A percentile compares a stretch with the other conserved stretches of the same genome.
These are phyloP conservation scores for Stramenopiles sp. DNA, from an alignment of 352 stramenopile genomes.

Conservation along the genomic window DNA sequence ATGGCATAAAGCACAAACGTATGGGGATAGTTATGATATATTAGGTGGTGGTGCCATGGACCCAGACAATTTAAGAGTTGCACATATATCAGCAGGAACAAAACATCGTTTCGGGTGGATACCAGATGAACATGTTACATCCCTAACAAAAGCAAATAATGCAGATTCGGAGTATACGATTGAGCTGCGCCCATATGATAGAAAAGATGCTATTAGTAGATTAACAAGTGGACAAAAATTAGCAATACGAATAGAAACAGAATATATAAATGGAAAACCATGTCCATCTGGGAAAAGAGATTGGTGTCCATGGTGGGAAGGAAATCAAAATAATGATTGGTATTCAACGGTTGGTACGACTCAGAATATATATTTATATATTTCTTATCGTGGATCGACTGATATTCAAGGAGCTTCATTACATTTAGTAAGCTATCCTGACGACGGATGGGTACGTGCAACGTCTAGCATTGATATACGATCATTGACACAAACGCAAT, in stretches of 20 bases:
- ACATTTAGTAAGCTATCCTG: not conserved
- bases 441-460: not conserved
- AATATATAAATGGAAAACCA: not conserved
- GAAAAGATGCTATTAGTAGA: not conserved
- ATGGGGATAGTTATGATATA: not conserved
- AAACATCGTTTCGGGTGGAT: slow-evolving; percentile 1
- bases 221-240: not conserved
- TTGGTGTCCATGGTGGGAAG: not conserved
- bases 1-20: not conserved
- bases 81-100: not conserved
- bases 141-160: not conserved
- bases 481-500: not conserved
- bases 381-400: not conserved
- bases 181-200: not conserved
- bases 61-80: not conserved
- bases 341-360: not conserved
- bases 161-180: not conserved
- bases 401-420: not conserved
- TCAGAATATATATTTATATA: not conserved
- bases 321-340: not conserved
- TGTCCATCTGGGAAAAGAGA: not conserved
- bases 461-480: not conserved
- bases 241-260: not conserved
- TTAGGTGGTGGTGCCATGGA: not conserved
- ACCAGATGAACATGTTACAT: not conserved